These are phyloP conservation scores for Apiospora koreana DNA, from an alignment of 2,329 filamentous ascomycete genomes.

Conservation along the genomic window DNA sequence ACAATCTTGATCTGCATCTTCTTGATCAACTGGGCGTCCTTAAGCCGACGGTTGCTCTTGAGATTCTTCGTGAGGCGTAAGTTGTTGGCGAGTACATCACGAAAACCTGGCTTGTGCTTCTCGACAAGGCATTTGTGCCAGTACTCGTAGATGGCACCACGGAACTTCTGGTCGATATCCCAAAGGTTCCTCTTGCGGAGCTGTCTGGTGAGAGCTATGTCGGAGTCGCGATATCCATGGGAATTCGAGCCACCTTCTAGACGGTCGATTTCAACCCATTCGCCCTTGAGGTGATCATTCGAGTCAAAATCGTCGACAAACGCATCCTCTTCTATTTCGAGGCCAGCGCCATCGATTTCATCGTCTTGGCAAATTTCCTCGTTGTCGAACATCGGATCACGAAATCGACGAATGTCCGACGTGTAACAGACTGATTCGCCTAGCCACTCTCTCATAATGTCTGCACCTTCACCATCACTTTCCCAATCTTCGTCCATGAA, in stretches of 20 bases:
- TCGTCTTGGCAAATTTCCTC: slow-evolving; percentile 50
- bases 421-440: slow-evolving; percentile 46
- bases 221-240: slow-evolving; percentile 20
- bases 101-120: slow-evolving; percentile 40
- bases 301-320: slow-evolving; percentile 32
- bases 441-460: slow-evolving; percentile 57
- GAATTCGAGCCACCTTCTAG: slow-evolving; percentile 38
- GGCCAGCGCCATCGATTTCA: slow-evolving; percentile 55
- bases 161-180: slow-evolving; percentile 53
- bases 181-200: slow-evolving; percentile 56
- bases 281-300: slow-evolving; percentile 45
- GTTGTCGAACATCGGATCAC: slow-evolving; percentile 28
- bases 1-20: slow-evolving; percentile 51
- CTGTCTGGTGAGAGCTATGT: slow-evolving; percentile 35
- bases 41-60: slow-evolving; percentile 59
- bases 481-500: slow-evolving; percentile 45
- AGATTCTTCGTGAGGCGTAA: slow-evolving; percentile 49
- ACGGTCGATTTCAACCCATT: slow-evolving; percentile 43
- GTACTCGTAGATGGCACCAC: slow-evolving; percentile 67
- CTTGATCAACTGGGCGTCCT: slow-evolving; percentile 49
- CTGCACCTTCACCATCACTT: slow-evolving; percentile 26
- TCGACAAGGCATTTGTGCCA: slow-evolving; percentile 59
- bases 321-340: slow-evolving; percentile 45
- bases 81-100: slow-evolving; percentile 51
- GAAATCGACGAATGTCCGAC: slow-evolving; percentile 19